These are phyloP conservation scores for Kodamaea plutei DNA, from an alignment of 1,139 yeast species.

Conservation along the genomic window DNA sequence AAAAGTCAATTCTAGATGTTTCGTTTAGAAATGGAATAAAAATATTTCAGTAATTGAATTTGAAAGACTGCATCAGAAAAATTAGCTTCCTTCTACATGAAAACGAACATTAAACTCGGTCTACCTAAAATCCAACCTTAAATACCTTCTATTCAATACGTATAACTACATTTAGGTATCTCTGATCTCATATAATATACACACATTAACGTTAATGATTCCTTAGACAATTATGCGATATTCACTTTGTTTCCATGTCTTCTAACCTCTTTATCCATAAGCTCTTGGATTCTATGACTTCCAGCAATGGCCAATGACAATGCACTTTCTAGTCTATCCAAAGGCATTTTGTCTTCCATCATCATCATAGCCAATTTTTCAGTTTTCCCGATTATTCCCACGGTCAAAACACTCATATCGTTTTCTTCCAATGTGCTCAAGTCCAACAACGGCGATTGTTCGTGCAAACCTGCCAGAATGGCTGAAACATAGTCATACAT, in stretches of 20 bases:
- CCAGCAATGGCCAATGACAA: slow-evolving; percentile 91
- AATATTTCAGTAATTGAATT: no score
- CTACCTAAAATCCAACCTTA: no score
- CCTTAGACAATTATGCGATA: no score
- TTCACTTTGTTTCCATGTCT: slow-evolving; percentile 18
- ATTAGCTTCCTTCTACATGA: no score
- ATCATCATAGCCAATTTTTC: slow-evolving; percentile 74
- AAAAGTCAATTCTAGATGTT: no score
- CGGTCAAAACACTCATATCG: slow-evolving; percentile 75
- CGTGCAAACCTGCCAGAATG: slow-evolving; percentile 74
- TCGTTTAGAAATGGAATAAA: no score
- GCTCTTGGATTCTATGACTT: slow-evolving; percentile 70
- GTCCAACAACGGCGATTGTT: slow-evolving; percentile 73
- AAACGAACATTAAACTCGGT: no score
- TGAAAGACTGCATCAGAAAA: no score
- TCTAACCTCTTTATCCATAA: slow-evolving; percentile 84
- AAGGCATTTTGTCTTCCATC: slow-evolving; percentile 79
- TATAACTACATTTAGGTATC: no score
- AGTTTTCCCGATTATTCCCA: slow-evolving; percentile 80
- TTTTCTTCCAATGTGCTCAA: slow-evolving; percentile 77
- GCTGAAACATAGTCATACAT: slow-evolving; percentile 89
- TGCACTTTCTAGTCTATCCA: slow-evolving; percentile 73
- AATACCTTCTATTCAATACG: no score
- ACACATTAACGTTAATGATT: no score
- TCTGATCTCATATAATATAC: no score